Conservation (phyloP, 208 protist genomes). For the Acanthamoeba castellanii region DNA sequence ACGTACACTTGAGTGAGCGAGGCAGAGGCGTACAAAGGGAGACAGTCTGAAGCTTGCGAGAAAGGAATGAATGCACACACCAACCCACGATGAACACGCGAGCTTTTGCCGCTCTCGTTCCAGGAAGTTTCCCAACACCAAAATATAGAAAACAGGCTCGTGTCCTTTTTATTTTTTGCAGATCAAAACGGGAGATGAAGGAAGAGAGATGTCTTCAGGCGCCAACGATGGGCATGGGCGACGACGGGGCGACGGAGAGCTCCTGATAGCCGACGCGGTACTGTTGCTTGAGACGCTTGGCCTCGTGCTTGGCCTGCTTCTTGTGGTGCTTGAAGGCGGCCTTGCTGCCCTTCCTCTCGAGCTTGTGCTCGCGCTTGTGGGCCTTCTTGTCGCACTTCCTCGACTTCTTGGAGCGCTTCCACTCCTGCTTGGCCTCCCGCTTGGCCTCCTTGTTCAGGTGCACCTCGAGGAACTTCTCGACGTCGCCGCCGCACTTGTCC, state of each 20-base stretch:
- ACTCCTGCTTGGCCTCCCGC: conserved; percentile 27
- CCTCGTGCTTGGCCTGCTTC: conserved; percentile 4
- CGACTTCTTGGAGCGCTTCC: neutral
- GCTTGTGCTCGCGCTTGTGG: conserved; percentile 45
- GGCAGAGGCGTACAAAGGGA: neutral
- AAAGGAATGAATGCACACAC: neutral
- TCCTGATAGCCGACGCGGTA: neutral
- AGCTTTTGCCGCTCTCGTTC: neutral
- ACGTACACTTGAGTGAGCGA: too few relatives aligned
- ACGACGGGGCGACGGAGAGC: neutral
- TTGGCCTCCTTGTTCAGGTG: neutral
- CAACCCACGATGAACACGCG: neutral
- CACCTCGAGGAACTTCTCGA: conserved; percentile 37
- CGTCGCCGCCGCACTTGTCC: conserved; percentile 30
- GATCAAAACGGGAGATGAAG: neutral
- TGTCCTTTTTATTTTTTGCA: neutral
- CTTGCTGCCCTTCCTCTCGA: conserved; percentile 11
- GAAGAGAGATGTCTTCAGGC: neutral
- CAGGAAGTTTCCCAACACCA: neutral
- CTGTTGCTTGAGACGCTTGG: conserved; percentile 5
- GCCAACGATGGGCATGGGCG: neutral
- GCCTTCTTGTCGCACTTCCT: neutral
- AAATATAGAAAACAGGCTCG: neutral
- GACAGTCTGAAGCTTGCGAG: neutral
- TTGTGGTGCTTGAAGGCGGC: conserved; percentile 7